phyloP scores from a whole-genome alignment of 108 stramenopile species.

The Cylindrotheca closterium region DNA sequence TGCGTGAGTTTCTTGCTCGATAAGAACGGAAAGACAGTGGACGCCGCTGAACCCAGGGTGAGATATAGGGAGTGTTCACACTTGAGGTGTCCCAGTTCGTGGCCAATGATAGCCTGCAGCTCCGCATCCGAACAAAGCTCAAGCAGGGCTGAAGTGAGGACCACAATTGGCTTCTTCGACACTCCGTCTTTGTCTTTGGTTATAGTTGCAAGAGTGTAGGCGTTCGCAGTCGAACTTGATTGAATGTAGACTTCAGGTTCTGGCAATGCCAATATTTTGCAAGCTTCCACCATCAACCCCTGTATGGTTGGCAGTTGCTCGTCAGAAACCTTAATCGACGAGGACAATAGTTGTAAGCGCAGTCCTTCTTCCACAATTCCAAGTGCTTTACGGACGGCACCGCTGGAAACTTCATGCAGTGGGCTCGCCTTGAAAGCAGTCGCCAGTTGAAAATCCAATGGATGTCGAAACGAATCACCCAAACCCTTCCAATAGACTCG shows the following conservation, averaged over 20 bases:
- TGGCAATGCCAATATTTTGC: conserved; percentile 31
- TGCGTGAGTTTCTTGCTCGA: not conserved
- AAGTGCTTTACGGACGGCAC: conserved; percentile 26
- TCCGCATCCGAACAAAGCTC: conserved; percentile 57
- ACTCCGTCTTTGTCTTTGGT: not conserved
- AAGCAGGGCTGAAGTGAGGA: conserved; percentile 57
- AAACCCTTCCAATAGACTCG: conserved; percentile 13
- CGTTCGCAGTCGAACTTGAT: conserved; percentile 56
- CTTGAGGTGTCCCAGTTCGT: conserved; percentile 78
- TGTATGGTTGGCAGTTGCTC: conserved; percentile 48
- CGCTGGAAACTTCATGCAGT: conserved; percentile 25
- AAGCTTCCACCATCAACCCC: conserved; percentile 34
- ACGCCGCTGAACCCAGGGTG: conserved; percentile 51
- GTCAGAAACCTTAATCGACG: conserved; percentile 44
- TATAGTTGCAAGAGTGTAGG: conserved; percentile 50
- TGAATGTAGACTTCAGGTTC: conserved; percentile 54
- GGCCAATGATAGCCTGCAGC: conserved; percentile 68
- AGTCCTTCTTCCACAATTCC: conserved; percentile 50
- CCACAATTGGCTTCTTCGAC: conserved; percentile 13
- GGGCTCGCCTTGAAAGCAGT: conserved; percentile 31
- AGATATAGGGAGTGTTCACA: conserved; percentile 80
- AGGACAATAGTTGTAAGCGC: conserved; percentile 49
- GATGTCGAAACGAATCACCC: conserved; percentile 51
- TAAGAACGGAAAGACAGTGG: conserved; percentile 25
- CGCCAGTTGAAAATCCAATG: conserved; percentile 47